Evolutionary conservation across 495 filamentous ascomycete genomes (phyloP).

Genomic region (Penicillium cosmopolitanum): DNA sequence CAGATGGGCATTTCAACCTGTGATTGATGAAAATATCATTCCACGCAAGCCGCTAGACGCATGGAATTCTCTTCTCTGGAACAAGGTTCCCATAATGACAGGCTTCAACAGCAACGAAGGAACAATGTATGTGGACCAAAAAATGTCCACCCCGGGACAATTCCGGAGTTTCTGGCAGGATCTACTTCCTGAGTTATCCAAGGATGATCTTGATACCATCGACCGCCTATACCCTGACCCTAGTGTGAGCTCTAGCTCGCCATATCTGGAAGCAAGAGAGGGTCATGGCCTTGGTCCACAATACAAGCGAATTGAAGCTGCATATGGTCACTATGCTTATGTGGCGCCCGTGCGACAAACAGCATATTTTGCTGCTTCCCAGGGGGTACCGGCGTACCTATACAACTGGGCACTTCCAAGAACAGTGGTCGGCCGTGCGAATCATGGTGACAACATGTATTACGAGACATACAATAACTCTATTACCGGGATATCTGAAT

Average conservation of each 20-base stretch:
- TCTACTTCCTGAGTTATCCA: conserved; percentile 56
- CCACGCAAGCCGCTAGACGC: conserved; percentile 57
- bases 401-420: conserved; percentile 62
- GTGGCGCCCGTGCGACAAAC: conserved; percentile 67
- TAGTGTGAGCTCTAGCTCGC: conserved; percentile 30
- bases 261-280: conserved; percentile 40
- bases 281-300: conserved; percentile 52
- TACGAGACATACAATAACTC: conserved; percentile 58
- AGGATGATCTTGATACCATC: conserved; percentile 51
- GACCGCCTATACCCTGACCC: conserved; percentile 63
- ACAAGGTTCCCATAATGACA: conserved; percentile 64
- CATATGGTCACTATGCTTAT: conserved; percentile 69
- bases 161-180: conserved; percentile 59
- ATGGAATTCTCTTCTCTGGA: conserved; percentile 54
- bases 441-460: conserved; percentile 62
- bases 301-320: conserved; percentile 62
- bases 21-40: conserved; percentile 62
- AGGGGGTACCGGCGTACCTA: conserved; percentile 51
- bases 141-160: conserved; percentile 44
- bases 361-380: conserved; percentile 50
- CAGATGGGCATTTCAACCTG: conserved; percentile 70
- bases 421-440: conserved; percentile 51
- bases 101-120: conserved; percentile 72
- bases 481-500: conserved; percentile 39
- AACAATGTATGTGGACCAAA: conserved; percentile 57